These are phyloP conservation scores for Citrus sp. DNA, from an alignment of 345 rosid genomes.

Conservation along the genomic window DNA sequence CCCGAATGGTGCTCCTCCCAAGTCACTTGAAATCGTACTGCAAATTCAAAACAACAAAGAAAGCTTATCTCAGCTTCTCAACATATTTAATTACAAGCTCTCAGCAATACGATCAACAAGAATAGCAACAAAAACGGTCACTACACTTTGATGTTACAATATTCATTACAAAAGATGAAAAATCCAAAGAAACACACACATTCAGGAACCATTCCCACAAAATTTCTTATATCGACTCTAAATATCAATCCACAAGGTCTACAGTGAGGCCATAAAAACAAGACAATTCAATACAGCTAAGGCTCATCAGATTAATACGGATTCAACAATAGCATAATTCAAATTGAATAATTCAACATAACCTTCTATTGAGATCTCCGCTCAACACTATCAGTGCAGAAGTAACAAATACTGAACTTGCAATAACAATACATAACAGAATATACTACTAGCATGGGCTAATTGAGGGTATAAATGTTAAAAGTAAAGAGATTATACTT, in stretches of 20 bases:
- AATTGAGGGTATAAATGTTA: background rate
- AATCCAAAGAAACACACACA: background rate
- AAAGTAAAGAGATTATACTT: slow-evolving; percentile 36
- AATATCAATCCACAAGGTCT: background rate
- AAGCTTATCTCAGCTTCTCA: background rate
- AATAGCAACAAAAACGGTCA: background rate
- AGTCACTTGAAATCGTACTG: slow-evolving; percentile 72
- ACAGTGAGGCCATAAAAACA: too few relatives aligned
- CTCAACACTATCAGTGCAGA: slow-evolving; percentile 1
- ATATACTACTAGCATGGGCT: background rate
- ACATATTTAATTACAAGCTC: background rate
- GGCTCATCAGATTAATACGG: background rate
- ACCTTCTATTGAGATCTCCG: background rate
- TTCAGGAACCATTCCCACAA: background rate
- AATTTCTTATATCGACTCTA: background rate
- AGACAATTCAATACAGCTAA: background rate
- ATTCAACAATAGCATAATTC: background rate
- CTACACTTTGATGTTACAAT: background rate
- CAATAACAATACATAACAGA: background rate
- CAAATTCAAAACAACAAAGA: slow-evolving; percentile 26
- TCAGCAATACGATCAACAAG: slow-evolving; percentile 5
- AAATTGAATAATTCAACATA: background rate
- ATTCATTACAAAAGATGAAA: background rate
- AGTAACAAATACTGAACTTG: background rate
- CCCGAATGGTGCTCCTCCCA: slow-evolving; percentile 89